These are phyloP conservation scores for Lanmaoa pseudosensibilis DNA, from an alignment of 768 basidiomycete genomes.

Conservation along the genomic window DNA sequence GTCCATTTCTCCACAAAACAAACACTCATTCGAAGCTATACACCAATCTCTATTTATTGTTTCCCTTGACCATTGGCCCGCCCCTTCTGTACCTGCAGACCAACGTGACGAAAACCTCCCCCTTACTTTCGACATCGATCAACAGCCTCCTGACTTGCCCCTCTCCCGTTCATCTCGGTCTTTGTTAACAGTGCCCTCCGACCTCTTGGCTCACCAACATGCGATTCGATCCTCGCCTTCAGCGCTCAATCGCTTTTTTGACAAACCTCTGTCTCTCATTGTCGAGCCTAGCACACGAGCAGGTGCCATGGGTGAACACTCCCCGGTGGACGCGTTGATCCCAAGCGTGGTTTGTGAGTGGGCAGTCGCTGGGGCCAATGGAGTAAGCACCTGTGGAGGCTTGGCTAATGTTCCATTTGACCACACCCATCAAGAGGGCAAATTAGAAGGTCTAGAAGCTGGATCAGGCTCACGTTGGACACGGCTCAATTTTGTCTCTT, in stretches of 20 bases:
- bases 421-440: background rate
- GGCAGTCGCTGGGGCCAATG: constrained; percentile 46
- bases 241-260: constrained; percentile 82
- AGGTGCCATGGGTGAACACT: constrained; percentile 88
- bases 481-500: constrained; percentile 72
- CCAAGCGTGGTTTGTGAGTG: constrained; percentile 88
- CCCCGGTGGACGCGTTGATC: constrained; percentile 85
- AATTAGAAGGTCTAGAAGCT: constrained; percentile 8
- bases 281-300: constrained; percentile 85
- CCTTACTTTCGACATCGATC: constrained; percentile 36
- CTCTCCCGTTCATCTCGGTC: constrained; percentile 9
- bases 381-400: constrained; percentile 41
- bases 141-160: background rate
- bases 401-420: constrained; percentile 43
- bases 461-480: constrained; percentile 44
- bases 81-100: constrained; percentile 26
- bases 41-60: constrained; percentile 77
- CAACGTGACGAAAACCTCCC: constrained; percentile 24
- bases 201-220: constrained; percentile 71
- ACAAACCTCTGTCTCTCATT: constrained; percentile 80
- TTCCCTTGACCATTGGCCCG: constrained; percentile 75
- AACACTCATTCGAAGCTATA: constrained; percentile 56
- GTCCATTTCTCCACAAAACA: constrained; percentile 65
- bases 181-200: constrained; percentile 13
- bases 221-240: constrained; percentile 67